Base-by-base conservation (phyloP, 345 rosid species). In the Pugionium dolabratum region DNA sequence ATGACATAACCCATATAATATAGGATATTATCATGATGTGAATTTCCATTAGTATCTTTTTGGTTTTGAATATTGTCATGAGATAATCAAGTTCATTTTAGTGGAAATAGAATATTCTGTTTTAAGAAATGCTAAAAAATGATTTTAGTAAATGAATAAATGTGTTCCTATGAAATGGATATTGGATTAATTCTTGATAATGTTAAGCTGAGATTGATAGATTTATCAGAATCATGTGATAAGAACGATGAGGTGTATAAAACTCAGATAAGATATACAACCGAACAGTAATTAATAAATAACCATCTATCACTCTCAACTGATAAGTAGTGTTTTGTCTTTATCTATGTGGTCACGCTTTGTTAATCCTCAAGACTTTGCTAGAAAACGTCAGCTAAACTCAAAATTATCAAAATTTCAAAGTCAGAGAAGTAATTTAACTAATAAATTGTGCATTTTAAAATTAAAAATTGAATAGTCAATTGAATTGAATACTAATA, bases 341-440 rank as follows among this genome's bases (percentile, higher is more conserved):
- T 56, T 48, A 56, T 71, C 70, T 64, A 26, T 55, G 26, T 64
- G 70, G 69, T 64, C 70, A 71, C 59, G 64, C 58, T 71, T 71
- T 31, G 39, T 54, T 66, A 35, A 43, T 55, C 64, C 32, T 5
- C 25, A n/a, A 50, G 49, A 47, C 33, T 7, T 29, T 26, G 26
- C 45, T 18, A 39, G 72, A 18, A 67, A 67, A 57, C 33, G 57
- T 47, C 64, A 33, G 48, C 57, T 57, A 66, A 66, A 7, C 36
- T 27, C 57, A 67, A 33, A 47, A 31, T 67, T 37, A 47, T 39
- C 64, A 67, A 58, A 54, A 18, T 11, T 33, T 33, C 33, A 25
- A 67, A 62, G 57, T 62, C 56, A 62, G 64, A 47, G 40, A n/a
- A 36, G 9, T 62, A 62, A 39, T 18, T 54, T 39, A 52, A 32